Conservation (phyloP, 2,329 filamentous ascomycete species). For the Neonectria sp. region DNA sequence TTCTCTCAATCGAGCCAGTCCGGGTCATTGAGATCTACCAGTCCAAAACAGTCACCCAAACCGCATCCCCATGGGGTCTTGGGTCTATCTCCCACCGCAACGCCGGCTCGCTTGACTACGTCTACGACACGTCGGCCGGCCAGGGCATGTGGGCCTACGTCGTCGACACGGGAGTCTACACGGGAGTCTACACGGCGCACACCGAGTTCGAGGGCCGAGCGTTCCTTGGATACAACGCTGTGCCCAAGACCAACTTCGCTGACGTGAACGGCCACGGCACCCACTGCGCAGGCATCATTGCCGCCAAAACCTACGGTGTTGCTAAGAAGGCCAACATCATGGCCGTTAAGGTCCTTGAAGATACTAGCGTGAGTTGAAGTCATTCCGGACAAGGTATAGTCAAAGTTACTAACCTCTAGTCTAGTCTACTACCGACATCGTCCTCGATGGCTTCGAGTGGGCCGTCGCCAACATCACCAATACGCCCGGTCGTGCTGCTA, state of each 20-base stretch:
- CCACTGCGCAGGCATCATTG: slow-evolving; percentile 63
- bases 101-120: slow-evolving; percentile 53
- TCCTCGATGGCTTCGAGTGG: slow-evolving; percentile 54
- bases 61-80: slow-evolving; percentile 60
- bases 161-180: too few relatives aligned
- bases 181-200: slow-evolving; percentile 65
- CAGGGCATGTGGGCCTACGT: slow-evolving; percentile 63
- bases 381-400: background rate
- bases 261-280: slow-evolving; percentile 63
- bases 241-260: slow-evolving; percentile 50
- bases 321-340: slow-evolving; percentile 60
- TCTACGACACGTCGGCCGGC: slow-evolving; percentile 60
- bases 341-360: slow-evolving; percentile 62
- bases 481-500: slow-evolving; percentile 54
- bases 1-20: slow-evolving; percentile 53
- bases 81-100: slow-evolving; percentile 60
- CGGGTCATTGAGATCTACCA: slow-evolving; percentile 48
- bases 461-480: slow-evolving; percentile 59
- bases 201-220: slow-evolving; percentile 61
- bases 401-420: background rate
- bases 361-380: slow-evolving; percentile 29
- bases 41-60: slow-evolving; percentile 49
- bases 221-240: slow-evolving; percentile 54
- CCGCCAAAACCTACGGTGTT: slow-evolving; percentile 61
- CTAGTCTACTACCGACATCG: slow-evolving; percentile 43